Evolutionary conservation across 345 rosid species (phyloP).

Genomic region (Syzygium oleosum): DNA sequence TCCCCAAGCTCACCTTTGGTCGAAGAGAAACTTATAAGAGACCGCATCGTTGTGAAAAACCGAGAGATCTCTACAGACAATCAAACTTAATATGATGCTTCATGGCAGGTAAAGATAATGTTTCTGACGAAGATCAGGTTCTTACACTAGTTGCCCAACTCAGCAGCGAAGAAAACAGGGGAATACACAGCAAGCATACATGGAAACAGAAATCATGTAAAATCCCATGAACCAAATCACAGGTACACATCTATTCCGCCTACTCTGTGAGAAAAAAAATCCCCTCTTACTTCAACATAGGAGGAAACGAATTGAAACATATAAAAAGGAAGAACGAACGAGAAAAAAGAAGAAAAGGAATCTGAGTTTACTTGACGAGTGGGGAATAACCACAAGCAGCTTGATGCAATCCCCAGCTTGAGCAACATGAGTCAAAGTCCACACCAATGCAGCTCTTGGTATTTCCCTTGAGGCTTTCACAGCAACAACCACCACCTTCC

Average conservation of each 20-base stretch:
- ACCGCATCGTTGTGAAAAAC: neutral
- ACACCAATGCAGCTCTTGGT: neutral
- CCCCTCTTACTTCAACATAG: neutral
- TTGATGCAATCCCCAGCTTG: constrained; percentile 5
- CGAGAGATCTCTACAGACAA: neutral
- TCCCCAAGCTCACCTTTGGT: neutral
- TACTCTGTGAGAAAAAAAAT: neutral
- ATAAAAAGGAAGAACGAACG: neutral
- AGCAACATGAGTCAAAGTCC: constrained; percentile 4
- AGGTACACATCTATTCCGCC: neutral
- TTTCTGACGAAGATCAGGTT: neutral
- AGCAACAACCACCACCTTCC: constrained; percentile 1
- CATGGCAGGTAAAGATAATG: neutral
- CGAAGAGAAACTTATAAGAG: neutral
- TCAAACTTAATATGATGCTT: neutral
- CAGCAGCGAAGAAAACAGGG: neutral
- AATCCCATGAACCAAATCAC: neutral
- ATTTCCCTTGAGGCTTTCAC: constrained; percentile 1
- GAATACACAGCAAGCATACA: neutral
- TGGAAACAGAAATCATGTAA: neutral
- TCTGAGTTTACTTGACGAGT: neutral
- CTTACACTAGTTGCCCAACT: neutral
- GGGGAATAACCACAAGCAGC: neutral
- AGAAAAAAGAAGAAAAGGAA: neutral
- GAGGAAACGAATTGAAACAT: neutral